phyloP scores from a whole-genome alignment of 2,329 filamentous ascomycete genomes.

The Phyllosticta citribraziliensis region DNA sequence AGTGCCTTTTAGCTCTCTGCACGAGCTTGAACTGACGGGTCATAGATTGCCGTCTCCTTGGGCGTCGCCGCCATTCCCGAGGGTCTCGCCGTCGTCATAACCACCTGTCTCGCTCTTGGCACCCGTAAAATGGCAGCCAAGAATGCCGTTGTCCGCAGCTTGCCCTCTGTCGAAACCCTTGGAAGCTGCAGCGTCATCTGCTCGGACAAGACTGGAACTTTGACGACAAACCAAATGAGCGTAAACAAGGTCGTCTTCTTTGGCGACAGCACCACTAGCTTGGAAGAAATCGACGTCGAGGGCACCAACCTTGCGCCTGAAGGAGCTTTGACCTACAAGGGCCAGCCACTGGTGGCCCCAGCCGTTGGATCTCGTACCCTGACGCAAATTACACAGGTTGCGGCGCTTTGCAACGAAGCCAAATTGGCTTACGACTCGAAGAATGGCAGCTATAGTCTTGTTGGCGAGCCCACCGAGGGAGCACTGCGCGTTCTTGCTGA shows the following conservation, averaged over 20 bases:
- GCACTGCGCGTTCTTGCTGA: slow-evolving; percentile 84
- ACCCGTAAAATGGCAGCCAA: slow-evolving; percentile 98
- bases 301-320: slow-evolving; percentile 86
- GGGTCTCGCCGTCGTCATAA: slow-evolving; percentile 95
- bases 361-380: slow-evolving; percentile 66
- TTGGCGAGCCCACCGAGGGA: slow-evolving; percentile 93
- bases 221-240: slow-evolving; percentile 99
- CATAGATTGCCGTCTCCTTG: slow-evolving; percentile 81
- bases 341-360: slow-evolving; percentile 58
- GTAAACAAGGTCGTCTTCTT: slow-evolving; percentile 87
- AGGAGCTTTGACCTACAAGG: slow-evolving; percentile 60
- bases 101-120: slow-evolving; percentile 91
- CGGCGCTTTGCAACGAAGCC: slow-evolving; percentile 80
- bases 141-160: slow-evolving; percentile 90
- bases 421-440: slow-evolving; percentile 72
- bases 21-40: background rate
- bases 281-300: slow-evolving; percentile 82
- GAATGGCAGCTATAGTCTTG: slow-evolving; percentile 62
- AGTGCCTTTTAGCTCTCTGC: background rate
- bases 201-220: slow-evolving; percentile 96
- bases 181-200: slow-evolving; percentile 99
- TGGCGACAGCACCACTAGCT: slow-evolving; percentile 57
- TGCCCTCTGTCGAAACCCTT: slow-evolving; percentile 93
- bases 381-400: slow-evolving; percentile 62
- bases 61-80: slow-evolving; percentile 97